Percentiles rank a stretch among this genome's conserved stretches.
These are phyloP conservation scores for Selaginella tamariscina DNA, from an alignment of 75 land plant genomes.

Conservation along the genomic window DNA sequence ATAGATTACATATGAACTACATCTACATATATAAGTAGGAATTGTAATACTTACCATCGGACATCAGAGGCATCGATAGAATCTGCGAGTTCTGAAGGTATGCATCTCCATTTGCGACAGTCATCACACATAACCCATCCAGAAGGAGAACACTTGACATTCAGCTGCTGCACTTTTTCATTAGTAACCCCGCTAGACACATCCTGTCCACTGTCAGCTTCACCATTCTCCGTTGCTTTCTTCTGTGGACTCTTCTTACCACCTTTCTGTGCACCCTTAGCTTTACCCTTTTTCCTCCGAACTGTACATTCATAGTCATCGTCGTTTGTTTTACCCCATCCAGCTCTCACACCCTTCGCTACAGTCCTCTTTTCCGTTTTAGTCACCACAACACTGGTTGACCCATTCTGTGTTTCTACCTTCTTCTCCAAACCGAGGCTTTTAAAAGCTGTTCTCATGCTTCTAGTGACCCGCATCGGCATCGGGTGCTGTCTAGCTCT, in stretches of 20 bases:
- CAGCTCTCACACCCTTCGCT: background rate
- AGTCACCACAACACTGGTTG: background rate
- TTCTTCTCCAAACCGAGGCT: background rate
- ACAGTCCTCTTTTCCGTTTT: background rate
- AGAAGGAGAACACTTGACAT: background rate
- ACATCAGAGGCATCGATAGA: slow-evolving; percentile 42
- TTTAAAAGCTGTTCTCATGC: background rate
- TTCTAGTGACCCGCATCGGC: background rate
- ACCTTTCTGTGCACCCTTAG: background rate
- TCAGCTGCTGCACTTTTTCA: slow-evolving; percentile 4
- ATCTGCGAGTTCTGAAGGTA: slow-evolving; percentile 54
- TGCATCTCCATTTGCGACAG: slow-evolving; percentile 75
- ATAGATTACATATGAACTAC: too few species aligned
- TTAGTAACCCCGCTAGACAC: slow-evolving; percentile 33
- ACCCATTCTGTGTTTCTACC: background rate
- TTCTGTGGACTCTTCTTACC: background rate
- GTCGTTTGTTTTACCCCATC: too few species aligned
- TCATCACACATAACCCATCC: slow-evolving; percentile 89
- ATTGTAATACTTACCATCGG: slow-evolving; percentile 44
- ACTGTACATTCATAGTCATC: too few species aligned
- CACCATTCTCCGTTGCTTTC: background rate
- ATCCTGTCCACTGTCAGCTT: slow-evolving; percentile 23
- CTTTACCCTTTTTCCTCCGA: background rate
- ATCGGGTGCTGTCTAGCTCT: background rate
- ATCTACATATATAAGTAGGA: slow-evolving; percentile 6